Evolutionary conservation across 306 rosid species (phyloP).

Genomic region (Quercus dentata): DNA sequence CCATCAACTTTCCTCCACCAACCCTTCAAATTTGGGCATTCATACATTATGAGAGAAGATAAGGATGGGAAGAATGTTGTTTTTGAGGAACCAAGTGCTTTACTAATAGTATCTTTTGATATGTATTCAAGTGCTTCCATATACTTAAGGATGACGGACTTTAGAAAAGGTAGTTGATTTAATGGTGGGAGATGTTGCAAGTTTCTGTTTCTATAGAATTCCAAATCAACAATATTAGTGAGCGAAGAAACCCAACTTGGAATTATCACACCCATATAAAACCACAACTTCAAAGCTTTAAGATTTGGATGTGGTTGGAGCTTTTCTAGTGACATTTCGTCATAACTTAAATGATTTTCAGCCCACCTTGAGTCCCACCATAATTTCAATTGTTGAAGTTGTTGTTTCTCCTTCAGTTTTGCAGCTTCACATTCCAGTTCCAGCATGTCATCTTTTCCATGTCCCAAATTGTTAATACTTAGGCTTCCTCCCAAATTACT

Average conservation of each 20-base stretch:
- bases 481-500: neutral
- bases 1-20: slow-evolving; percentile 12
- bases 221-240: neutral
- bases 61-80: neutral
- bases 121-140: slow-evolving; percentile 9
- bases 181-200: neutral
- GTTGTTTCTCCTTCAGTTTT: too few relatives aligned
- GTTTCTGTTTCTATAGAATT: neutral
- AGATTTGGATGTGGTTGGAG: too few relatives aligned
- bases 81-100: too few relatives aligned
- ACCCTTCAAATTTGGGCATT: slow-evolving; percentile 5
- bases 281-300: too few relatives aligned
- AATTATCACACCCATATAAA: neutral
- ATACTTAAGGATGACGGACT: neutral
- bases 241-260: neutral
- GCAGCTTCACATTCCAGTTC: neutral
- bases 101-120: neutral
- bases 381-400: too few relatives aligned
- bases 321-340: too few relatives aligned
- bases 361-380: too few relatives aligned
- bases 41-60: neutral
- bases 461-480: neutral
- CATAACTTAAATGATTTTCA: too few relatives aligned
- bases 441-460: neutral
- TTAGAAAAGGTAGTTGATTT: neutral